Conservation (phyloP, 805 yeast species). For the Wickerhamomyces pijperi region DNA sequence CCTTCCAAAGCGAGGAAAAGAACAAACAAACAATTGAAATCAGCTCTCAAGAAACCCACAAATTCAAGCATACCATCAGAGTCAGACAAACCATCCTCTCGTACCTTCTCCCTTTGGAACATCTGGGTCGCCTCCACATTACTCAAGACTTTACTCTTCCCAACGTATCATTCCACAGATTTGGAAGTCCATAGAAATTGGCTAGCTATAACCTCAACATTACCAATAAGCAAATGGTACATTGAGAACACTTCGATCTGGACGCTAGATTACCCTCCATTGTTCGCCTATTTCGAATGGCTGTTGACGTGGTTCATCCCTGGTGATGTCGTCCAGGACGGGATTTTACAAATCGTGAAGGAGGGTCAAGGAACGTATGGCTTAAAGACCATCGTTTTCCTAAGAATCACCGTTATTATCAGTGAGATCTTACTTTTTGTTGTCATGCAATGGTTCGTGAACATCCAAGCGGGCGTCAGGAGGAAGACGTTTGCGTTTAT, state of each 20-base stretch:
- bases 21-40: too few relatives aligned
- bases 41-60: background rate
- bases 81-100: background rate
- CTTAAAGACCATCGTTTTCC: conserved; percentile 72
- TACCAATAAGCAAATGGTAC: conserved; percentile 80
- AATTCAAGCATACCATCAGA: background rate
- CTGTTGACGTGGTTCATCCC: conserved; percentile 64
- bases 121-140: conserved; percentile 55
- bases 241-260: conserved; percentile 68
- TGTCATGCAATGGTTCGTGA: conserved; percentile 62
- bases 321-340: conserved; percentile 47
- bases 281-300: conserved; percentile 95
- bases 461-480: conserved; percentile 26
- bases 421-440: conserved; percentile 64
- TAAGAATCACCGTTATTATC: conserved; percentile 66
- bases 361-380: conserved; percentile 49
- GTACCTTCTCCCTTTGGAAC: conserved; percentile 46
- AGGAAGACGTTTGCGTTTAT: conserved; percentile 42
- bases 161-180: conserved; percentile 88
- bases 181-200: conserved; percentile 97
- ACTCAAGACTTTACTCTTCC: conserved; percentile 50
- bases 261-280: conserved; percentile 97
- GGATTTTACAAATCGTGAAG: conserved; percentile 60
- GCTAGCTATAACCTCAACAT: conserved; percentile 76
- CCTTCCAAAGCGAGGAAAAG: too few relatives aligned